Base-by-base conservation (phyloP, 352 stramenopile species). In the Globisporangium perplexum region DNA sequence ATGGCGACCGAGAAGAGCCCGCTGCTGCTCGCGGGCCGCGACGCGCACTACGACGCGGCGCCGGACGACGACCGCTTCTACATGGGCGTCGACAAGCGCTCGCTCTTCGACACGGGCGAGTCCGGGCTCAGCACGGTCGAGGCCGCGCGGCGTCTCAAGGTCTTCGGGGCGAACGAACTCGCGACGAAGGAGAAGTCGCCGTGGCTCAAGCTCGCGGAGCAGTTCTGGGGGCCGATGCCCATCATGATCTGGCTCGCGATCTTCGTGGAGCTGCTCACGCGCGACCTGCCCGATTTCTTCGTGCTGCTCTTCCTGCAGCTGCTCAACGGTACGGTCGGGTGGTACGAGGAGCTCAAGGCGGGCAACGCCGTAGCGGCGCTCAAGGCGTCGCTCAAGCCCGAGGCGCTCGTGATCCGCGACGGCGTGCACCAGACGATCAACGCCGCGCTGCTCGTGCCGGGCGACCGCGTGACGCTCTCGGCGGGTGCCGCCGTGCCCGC, bases 201-300 rank as follows among this genome's bases (percentile, higher is more conserved):
- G 45, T 83, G 63, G 63, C n/a, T 74, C 24, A 86, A 85, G 56
- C 65, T 91, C 30, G 55, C 77, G 6, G 66, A 79, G 55, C 83
- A 90, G 50, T 86, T 88, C 52, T 83, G 65, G 56, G 85, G 86
- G 0, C 87, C 92, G 14, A 95, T 97, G 74, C 88, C 88, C 30
- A 78, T 95, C 61, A 94, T 98, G 71, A 89, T 98, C 53, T 96
- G 88, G 87, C 60, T 95, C 20, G 90, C 88, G 42, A 91, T 96
- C 57, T 64, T 88, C 20, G 71, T 97, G 2, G 85, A 96, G 62
- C 58, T 86, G 20, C 55, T 86, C 12, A 83, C 66, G 12, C 60
- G 50, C 10, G 68, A 89, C 59, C 47, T 72, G 49, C 65, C 72
- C 23, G 78, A 88, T 39, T 88, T 86, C 57, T 74, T 74, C 39